Percentiles rank a stretch among this genome's conserved stretches.
Evolutionary conservation across 2,329 filamentous ascomycete species (phyloP).

Genomic region (Penicillium hordei): DNA sequence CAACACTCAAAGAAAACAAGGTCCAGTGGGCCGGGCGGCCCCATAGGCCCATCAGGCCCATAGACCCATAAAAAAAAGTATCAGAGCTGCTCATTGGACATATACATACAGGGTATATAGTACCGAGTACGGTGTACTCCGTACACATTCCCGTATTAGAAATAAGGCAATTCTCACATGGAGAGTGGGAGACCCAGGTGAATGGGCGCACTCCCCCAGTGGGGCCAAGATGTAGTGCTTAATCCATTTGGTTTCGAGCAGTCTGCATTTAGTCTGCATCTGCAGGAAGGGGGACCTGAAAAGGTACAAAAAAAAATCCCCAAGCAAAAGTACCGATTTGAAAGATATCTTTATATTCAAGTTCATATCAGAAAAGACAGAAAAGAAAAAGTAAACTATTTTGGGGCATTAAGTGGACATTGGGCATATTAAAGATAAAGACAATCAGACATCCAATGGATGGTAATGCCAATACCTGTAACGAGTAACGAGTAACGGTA

Average conservation of each 20-base stretch:
- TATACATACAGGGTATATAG: background rate
- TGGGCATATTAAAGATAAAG: background rate
- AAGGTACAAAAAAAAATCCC: background rate
- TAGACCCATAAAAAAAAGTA: background rate
- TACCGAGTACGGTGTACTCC: background rate
- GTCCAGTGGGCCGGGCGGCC: constrained; percentile 4
- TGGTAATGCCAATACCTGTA: constrained; percentile 14
- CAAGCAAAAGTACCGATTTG: background rate
- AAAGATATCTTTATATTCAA: background rate
- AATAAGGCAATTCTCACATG: constrained; percentile 4
- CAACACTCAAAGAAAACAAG: constrained; percentile 3
- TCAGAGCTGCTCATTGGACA: constrained; percentile 1
- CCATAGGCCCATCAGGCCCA: constrained; percentile 1
- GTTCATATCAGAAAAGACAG: background rate
- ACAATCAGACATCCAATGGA: background rate
- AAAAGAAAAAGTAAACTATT: background rate
- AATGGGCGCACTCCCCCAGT: constrained; percentile 14
- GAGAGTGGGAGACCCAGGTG: constrained; percentile 13
- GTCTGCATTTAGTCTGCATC: background rate
- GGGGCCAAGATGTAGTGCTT: constrained; percentile 35
- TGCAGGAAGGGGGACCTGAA: background rate
- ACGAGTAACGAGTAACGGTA: background rate
- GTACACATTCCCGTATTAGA: background rate
- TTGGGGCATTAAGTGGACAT: background rate
- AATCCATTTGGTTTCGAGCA: constrained; percentile 21